Evolutionary conservation across 2,329 filamentous ascomycete genomes (phyloP).

Genomic region (Pseudogymnoascus pannorum): DNA sequence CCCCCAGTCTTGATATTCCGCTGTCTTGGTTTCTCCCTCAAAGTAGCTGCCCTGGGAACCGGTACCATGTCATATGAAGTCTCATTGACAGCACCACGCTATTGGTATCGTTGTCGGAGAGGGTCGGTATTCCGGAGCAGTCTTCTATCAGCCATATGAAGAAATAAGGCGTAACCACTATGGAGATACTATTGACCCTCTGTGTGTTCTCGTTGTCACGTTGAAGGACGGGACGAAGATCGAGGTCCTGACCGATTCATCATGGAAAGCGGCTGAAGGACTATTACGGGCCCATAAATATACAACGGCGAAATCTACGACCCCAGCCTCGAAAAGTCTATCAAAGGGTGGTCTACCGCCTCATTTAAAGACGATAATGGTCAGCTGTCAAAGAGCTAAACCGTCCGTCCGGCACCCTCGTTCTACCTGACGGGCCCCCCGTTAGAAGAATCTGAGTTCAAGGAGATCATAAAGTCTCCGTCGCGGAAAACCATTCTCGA

Average conservation of each 20-base stretch:
- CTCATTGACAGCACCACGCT: too few species aligned
- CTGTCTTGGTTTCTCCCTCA: too few species aligned
- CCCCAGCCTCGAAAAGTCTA: constrained; percentile 24
- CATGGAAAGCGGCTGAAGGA: constrained; percentile 2
- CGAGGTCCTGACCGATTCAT: constrained; percentile 29
- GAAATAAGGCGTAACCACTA: constrained; percentile 30
- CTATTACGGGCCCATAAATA: constrained; percentile 24
- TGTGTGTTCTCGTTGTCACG: constrained; percentile 34
- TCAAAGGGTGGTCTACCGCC: constrained; percentile 23
- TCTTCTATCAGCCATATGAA: background rate
- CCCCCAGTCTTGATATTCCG: too few species aligned
- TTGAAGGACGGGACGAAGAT: constrained; percentile 28
- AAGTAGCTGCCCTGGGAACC: too few species aligned
- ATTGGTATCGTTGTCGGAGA: constrained; percentile 33
- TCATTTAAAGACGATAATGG: constrained; percentile 27
- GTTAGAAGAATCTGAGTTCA: constrained; percentile 28
- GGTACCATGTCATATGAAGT: too few species aligned
- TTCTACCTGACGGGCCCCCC: constrained; percentile 37
- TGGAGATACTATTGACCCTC: constrained; percentile 33
- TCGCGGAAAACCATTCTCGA: constrained; percentile 35
- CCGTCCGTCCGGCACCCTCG: constrained; percentile 27
- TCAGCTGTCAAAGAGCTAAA: constrained; percentile 26
- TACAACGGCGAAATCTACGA: constrained; percentile 42
- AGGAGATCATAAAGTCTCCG: constrained; percentile 19
- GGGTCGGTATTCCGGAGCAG: constrained; percentile 31